Evolutionary conservation across 2,329 filamentous ascomycete species (phyloP).

Genomic region (Fusarium albosuccineum): DNA sequence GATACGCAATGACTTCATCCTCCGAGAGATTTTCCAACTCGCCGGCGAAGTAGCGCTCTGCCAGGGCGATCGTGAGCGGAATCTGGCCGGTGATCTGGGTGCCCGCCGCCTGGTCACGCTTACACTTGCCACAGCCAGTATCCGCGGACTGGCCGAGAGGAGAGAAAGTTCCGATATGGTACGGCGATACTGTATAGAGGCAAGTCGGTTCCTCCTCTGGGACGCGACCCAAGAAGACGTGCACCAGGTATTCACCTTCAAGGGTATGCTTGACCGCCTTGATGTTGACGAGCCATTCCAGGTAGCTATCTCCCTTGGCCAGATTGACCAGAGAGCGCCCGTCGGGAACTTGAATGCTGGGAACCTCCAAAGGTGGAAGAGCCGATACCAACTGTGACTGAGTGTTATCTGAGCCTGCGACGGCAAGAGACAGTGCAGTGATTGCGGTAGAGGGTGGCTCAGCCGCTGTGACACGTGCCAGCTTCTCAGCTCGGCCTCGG

Average conservation of each 20-base stretch:
- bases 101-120: conserved; percentile 1
- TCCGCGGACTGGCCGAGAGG: conserved; percentile 3
- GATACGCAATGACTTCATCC: conserved; percentile 1
- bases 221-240: conserved; percentile 14
- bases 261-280: conserved; percentile 15
- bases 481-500: not conserved
- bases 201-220: not conserved
- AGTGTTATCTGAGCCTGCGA: too few relatives aligned
- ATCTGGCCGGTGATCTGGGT: conserved; percentile 18
- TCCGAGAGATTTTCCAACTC: conserved; percentile 1
- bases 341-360: not conserved
- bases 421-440: not conserved
- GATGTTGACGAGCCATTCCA: conserved; percentile 22
- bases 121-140: conserved; percentile 5
- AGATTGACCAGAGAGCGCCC: not conserved
- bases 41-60: conserved; percentile 19
- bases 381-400: not conserved
- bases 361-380: not conserved
- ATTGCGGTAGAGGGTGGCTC: not conserved
- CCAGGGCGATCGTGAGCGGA: conserved; percentile 13
- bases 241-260: conserved; percentile 6
- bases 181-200: conserved; percentile 3
- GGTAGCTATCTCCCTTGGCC: conserved; percentile 8
- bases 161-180: conserved; percentile 9
- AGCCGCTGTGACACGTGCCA: not conserved